Evolutionary conservation across 2,329 filamentous ascomycete genomes (phyloP).

Genomic region (Westerdykella aurantiaca): DNA sequence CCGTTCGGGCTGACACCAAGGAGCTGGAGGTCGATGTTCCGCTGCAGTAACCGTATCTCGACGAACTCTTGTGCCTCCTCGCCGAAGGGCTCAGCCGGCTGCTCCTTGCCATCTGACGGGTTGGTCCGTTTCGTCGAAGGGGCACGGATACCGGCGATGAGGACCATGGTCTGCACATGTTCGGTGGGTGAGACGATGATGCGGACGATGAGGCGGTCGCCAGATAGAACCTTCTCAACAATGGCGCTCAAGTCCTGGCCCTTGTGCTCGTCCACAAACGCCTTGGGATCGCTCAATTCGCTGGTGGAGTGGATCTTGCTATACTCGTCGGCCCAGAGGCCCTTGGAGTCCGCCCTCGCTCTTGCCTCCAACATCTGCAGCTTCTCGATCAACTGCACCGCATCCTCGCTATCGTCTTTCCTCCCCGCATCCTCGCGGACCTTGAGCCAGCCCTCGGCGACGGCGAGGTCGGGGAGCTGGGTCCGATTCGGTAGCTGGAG

Average conservation of each 20-base stretch:
- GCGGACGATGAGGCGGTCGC: constrained; percentile 81
- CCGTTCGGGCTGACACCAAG: constrained; percentile 85
- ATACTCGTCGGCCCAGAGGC: constrained; percentile 67
- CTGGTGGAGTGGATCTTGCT: constrained; percentile 69
- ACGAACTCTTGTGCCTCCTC: constrained; percentile 86
- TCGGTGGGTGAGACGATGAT: constrained; percentile 74
- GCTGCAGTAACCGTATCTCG: constrained; percentile 78
- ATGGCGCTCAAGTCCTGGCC: constrained; percentile 73
- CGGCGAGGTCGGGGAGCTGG: constrained; percentile 68
- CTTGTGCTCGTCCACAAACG: constrained; percentile 76
- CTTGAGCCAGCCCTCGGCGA: constrained; percentile 88
- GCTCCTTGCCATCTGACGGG: constrained; percentile 69
- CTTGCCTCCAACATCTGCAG: constrained; percentile 71
- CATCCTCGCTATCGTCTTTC: constrained; percentile 79
- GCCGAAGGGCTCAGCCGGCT: constrained; percentile 81
- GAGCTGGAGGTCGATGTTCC: constrained; percentile 74
- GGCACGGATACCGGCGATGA: constrained; percentile 82
- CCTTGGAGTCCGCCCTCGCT: constrained; percentile 73
- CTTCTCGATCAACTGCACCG: constrained; percentile 64
- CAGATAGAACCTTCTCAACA: constrained; percentile 84
- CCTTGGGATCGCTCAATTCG: constrained; percentile 69
- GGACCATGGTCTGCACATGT: constrained; percentile 82
- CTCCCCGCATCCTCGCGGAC: constrained; percentile 89
- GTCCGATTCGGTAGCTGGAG: constrained; percentile 68
- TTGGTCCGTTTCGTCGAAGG: constrained; percentile 84